Evolutionary conservation across 305 asterid species (phyloP).

Genomic region (Stenogyne calaminthoides): DNA sequence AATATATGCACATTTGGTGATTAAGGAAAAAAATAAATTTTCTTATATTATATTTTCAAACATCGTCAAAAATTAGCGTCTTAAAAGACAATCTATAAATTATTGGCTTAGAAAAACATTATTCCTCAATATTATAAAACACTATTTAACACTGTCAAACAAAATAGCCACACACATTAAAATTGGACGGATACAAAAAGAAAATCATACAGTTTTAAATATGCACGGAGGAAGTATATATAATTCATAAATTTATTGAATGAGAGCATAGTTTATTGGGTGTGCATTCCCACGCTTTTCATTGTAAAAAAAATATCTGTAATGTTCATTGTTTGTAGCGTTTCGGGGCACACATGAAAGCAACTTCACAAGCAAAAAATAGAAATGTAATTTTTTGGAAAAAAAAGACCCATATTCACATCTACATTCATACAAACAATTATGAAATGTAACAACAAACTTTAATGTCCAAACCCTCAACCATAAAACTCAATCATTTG

Average conservation of each 20-base stretch:
- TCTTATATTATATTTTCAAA: no score
- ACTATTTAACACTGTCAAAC: no score
- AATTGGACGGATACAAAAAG: no score
- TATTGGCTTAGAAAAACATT: no score
- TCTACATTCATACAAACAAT: neutral
- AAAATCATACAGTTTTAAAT: no score
- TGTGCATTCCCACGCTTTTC: neutral
- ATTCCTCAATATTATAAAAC: no score
- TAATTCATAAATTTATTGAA: neutral
- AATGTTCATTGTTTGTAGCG: neutral
- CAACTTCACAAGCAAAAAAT: neutral
- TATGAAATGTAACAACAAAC: slow-evolving; percentile 1
- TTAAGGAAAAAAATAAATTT: no score
- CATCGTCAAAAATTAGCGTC: no score
- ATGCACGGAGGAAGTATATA: no score
- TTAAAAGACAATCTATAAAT: no score
- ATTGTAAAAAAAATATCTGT: neutral
- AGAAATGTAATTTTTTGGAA: neutral
- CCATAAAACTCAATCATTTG: slow-evolving; percentile 14
- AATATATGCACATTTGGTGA: no score
- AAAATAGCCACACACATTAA: no score
- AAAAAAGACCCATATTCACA: neutral
- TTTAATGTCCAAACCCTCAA: slow-evolving; percentile 14
- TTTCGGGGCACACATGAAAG: neutral
- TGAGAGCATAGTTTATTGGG: neutral